Percentiles rank a stretch among this genome's conserved stretches.
These are phyloP conservation scores for Alloteropsis semialata DNA, from an alignment of 176 grass and related monocot species.

Conservation along the genomic window DNA sequence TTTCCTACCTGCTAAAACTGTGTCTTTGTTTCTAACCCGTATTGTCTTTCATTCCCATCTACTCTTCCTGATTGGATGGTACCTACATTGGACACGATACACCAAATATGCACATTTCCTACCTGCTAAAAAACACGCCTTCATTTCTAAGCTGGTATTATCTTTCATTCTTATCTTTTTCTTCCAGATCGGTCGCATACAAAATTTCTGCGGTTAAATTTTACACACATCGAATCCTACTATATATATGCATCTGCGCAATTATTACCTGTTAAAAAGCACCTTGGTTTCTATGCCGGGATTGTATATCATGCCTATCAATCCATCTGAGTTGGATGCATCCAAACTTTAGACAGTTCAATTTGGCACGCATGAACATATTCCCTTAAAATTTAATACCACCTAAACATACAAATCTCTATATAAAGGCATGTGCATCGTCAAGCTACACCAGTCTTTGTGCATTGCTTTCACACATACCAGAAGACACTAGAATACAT, in stretches of 20 bases:
- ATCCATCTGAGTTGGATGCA: background rate
- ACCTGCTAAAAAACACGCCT: background rate
- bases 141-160: background rate
- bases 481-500: background rate
- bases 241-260: background rate
- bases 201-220: background rate
- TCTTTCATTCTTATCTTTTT: background rate
- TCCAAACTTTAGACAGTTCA: background rate
- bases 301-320: background rate
- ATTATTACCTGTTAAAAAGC: background rate
- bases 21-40: too few species aligned
- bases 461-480: background rate
- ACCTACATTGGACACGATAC: background rate
- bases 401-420: background rate
- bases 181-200: background rate
- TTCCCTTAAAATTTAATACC: background rate
- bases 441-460: background rate
- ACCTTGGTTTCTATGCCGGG: background rate
- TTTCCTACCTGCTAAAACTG: background rate
- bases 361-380: background rate
- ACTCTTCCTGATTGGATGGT: too few species aligned
- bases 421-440: background rate
- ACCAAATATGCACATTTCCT: background rate
- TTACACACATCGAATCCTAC: background rate
- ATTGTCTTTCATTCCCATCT: too few species aligned